These are phyloP conservation scores for Quercus rubra DNA, from an alignment of 306 rosid genomes.

Conservation along the genomic window DNA sequence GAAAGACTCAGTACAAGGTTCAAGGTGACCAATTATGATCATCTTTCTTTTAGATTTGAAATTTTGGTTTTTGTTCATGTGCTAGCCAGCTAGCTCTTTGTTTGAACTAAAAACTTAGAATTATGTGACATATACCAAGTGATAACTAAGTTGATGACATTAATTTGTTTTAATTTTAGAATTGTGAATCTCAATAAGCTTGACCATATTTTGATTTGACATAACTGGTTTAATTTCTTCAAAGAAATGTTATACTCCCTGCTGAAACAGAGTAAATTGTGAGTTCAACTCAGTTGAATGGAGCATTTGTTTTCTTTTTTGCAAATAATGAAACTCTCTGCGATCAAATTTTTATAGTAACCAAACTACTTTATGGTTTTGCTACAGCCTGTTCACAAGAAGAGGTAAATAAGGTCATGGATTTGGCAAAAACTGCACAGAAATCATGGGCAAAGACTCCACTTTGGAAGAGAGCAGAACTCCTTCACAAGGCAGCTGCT, in stretches of 20 bases:
- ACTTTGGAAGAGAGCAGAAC: constrained; percentile 92
- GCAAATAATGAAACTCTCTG: background rate
- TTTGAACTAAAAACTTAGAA: background rate
- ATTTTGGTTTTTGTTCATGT: background rate
- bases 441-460: constrained; percentile 98
- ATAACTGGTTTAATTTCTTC: background rate
- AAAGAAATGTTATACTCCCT: too few relatives aligned
- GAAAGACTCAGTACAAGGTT: constrained; percentile 87
- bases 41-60: background rate
- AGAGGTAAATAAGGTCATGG: constrained; percentile 92
- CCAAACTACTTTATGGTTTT: constrained; percentile 1
- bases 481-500: constrained; percentile 95
- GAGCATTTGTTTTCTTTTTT: background rate
- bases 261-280: background rate
- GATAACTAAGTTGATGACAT: background rate
- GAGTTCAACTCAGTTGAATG: background rate
- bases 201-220: background rate
- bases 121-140: background rate
- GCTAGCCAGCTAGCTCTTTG: background rate
- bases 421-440: constrained; percentile 76
- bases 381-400: constrained; percentile 82
- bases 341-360: background rate
- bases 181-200: background rate
- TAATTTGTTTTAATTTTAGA: background rate
- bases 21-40: constrained; percentile 52